Percentiles rank a stretch among this genome's conserved stretches.
These are phyloP conservation scores for Calocybe indica DNA, from an alignment of 768 basidiomycete species.

Conservation along the genomic window DNA sequence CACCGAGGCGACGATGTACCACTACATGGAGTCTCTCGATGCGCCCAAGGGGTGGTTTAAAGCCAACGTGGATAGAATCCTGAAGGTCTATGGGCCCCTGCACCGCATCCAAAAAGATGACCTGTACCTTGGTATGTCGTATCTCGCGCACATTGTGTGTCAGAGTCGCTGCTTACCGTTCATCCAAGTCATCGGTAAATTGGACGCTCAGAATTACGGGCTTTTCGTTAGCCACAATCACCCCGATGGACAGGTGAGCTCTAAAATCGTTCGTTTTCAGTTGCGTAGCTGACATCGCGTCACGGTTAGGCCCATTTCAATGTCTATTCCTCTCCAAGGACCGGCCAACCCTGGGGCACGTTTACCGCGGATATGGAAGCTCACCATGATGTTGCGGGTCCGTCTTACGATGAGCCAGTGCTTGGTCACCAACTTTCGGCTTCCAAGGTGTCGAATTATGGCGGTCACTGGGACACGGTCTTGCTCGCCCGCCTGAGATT, in stretches of 20 bases:
- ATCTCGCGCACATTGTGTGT: not conserved
- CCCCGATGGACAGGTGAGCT: conserved; percentile 46
- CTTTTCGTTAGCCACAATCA: conserved; percentile 72
- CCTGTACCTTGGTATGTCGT: conserved; percentile 40
- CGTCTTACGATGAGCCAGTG: conserved; percentile 37
- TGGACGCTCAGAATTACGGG: conserved; percentile 67
- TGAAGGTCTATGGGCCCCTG: conserved; percentile 44
- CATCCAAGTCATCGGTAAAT: conserved; percentile 53
- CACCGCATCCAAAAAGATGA: conserved; percentile 55
- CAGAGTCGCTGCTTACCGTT: not conserved
- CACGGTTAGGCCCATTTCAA: conserved; percentile 57
- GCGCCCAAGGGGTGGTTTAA: conserved; percentile 72
- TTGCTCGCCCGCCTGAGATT: conserved; percentile 62
- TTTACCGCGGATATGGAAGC: conserved; percentile 55
- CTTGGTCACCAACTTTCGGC: conserved; percentile 31
- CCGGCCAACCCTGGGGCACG: conserved; percentile 66
- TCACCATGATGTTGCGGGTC: conserved; percentile 34
- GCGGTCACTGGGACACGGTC: conserved; percentile 48
- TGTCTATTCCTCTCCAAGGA: conserved; percentile 46
- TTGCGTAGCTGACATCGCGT: not conserved
- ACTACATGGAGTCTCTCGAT: conserved; percentile 56
- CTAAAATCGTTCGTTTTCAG: conserved; percentile 1
- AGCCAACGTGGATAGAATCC: conserved; percentile 56
- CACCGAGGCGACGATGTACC: conserved; percentile 63
- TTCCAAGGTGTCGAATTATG: conserved; percentile 47